These are phyloP conservation scores for Lactifluus volemus DNA, from an alignment of 768 basidiomycete species.

Conservation along the genomic window DNA sequence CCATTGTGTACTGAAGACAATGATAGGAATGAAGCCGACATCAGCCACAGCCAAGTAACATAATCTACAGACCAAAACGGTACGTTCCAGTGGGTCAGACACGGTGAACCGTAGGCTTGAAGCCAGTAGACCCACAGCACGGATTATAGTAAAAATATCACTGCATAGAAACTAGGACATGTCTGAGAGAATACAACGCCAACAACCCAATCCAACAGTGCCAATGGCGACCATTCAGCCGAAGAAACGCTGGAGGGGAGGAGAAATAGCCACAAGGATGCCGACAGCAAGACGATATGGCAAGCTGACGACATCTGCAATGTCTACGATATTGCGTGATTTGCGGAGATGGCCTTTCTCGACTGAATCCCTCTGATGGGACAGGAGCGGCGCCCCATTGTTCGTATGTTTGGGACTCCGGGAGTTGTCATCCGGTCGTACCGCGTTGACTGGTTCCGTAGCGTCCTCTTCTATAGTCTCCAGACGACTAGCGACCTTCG, in stretches of 20 bases:
- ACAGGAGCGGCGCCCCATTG: background rate
- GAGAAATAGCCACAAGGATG: conserved; percentile 16
- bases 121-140: background rate
- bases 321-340: background rate
- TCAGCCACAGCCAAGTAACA: background rate
- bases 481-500: conserved; percentile 25
- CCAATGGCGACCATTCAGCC: too few species aligned
- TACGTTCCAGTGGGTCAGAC: background rate
- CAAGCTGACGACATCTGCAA: conserved; percentile 13
- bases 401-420: conserved; percentile 1
- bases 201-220: background rate
- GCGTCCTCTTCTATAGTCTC: conserved; percentile 32
- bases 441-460: conserved; percentile 1
- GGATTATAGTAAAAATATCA: background rate
- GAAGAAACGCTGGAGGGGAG: conserved; percentile 15
- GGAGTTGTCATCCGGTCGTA: conserved; percentile 4
- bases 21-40: background rate
- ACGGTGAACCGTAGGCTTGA: background rate
- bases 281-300: conserved; percentile 17
- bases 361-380: background rate
- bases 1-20: background rate
- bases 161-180: background rate
- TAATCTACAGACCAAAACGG: background rate
- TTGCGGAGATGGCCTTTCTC: background rate
- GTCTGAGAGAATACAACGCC: background rate